These are phyloP conservation scores for Pythium graminicola DNA, from an alignment of 352 stramenopile genomes.

Conservation along the genomic window DNA sequence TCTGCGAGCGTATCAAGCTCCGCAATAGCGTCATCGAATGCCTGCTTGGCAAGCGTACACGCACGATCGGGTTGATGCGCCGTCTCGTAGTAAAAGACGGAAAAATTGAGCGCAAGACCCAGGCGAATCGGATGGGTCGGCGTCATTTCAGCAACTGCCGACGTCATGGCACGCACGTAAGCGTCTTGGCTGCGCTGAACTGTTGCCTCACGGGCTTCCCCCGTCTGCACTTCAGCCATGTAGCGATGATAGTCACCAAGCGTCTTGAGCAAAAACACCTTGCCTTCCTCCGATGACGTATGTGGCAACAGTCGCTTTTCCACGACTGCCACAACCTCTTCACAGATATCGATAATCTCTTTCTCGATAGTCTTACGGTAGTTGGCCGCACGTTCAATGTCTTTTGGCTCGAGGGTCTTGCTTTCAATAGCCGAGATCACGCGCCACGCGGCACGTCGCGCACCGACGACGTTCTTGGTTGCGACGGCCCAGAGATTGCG, in stretches of 20 bases:
- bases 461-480: constrained; percentile 32
- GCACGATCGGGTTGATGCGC: constrained; percentile 22
- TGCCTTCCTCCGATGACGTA: constrained; percentile 86
- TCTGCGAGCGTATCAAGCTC: constrained; percentile 30
- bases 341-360: constrained; percentile 23
- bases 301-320: constrained; percentile 89
- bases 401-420: constrained; percentile 28
- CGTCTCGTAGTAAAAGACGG: constrained; percentile 32
- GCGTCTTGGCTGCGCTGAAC: constrained; percentile 4
- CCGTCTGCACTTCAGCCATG: constrained; percentile 14
- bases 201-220: constrained; percentile 2
- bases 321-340: constrained; percentile 92
- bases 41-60: constrained; percentile 24
- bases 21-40: constrained; percentile 32
- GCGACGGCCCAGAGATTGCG: constrained; percentile 29
- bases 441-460: constrained; percentile 23
- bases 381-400: constrained; percentile 6
- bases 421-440: constrained; percentile 25
- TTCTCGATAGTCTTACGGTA: constrained; percentile 27
- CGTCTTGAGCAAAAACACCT: constrained; percentile 98
- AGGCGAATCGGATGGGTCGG: constrained; percentile 29
- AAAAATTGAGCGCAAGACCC: constrained; percentile 30
- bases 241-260: constrained; percentile 37
- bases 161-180: constrained; percentile 7
- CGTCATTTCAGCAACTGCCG: constrained; percentile 20